Conservation (phyloP, 106 monocot genomes). For the Triglochin maritima region DNA sequence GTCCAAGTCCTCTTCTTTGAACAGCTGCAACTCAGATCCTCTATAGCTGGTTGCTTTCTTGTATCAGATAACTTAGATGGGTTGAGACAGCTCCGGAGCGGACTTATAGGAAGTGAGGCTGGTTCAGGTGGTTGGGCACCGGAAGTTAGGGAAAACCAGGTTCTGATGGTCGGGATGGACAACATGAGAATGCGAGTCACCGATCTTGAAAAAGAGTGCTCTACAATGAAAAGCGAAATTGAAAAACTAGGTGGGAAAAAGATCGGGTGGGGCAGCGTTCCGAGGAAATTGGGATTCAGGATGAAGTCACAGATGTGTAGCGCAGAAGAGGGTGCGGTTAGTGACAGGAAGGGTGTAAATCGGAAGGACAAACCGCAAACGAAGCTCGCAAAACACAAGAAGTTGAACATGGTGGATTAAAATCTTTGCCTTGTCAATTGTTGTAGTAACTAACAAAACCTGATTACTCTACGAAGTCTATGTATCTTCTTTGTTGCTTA, state of each 20-base stretch:
- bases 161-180: conserved; percentile 34
- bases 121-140: conserved; percentile 19
- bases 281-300: conserved; percentile 19
- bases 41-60: conserved; percentile 48
- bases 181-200: conserved; percentile 20
- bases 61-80: conserved; percentile 43
- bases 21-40: conserved; percentile 47
- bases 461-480: too few relatives aligned
- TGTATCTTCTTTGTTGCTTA: too few relatives aligned
- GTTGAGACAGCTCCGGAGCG: conserved; percentile 25
- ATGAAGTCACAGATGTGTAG: conserved; percentile 29
- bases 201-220: conserved; percentile 29
- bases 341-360: conserved; percentile 1
- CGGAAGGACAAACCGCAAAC: conserved; percentile 6
- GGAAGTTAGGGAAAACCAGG: conserved; percentile 24
- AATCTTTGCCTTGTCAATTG: too few relatives aligned
- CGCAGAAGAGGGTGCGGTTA: conserved; percentile 13
- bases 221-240: conserved; percentile 24
- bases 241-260: conserved; percentile 14
- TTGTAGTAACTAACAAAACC: not conserved
- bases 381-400: conserved; percentile 6
- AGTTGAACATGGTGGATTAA: not conserved
- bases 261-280: conserved; percentile 6
- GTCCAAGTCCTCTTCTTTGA: conserved; percentile 74
- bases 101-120: conserved; percentile 1